Percentiles rank a stretch among this genome's conserved stretches.
phyloP scores from a whole-genome alignment of 345 rosid species.

The Murraya paniculata region DNA sequence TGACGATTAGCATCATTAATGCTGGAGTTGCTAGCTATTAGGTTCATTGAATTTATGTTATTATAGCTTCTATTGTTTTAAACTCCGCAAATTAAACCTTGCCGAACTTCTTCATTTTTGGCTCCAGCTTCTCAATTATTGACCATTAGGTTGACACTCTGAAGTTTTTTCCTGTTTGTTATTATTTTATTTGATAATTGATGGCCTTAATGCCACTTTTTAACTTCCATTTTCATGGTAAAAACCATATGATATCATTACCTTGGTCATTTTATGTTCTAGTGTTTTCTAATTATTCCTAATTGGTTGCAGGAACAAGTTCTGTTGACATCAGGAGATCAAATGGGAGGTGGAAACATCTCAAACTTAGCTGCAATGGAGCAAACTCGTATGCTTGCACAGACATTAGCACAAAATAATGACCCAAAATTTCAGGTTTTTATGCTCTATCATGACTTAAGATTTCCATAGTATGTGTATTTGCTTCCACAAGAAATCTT shows the following conservation, averaged over 20 bases:
- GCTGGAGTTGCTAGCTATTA: not conserved
- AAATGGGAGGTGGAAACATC: conserved; percentile 59
- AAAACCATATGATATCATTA: not conserved
- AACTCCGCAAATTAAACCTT: not conserved
- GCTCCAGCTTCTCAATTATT: not conserved
- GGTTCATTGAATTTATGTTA: not conserved
- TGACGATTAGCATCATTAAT: not conserved
- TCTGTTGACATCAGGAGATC: conserved; percentile 57
- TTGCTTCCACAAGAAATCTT: not conserved
- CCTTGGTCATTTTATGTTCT: not conserved
- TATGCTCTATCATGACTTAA: conserved; percentile 3
- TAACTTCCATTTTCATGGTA: not conserved
- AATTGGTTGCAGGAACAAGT: conserved; percentile 55
- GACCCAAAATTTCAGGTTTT: conserved; percentile 97
- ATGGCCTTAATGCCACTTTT: not conserved
- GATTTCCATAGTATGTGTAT: conserved; percentile 9
- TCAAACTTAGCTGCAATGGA: conserved; percentile 82
- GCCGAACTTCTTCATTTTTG: not conserved
- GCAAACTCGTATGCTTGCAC: conserved; percentile 96
- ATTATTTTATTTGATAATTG: not conserved
- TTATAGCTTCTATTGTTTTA: not conserved
- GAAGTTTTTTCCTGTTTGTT: not conserved
- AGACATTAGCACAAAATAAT: conserved; percentile 79
- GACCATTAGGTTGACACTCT: not conserved
- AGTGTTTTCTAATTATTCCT: conserved; percentile 10